Evolutionary conservation across 1,284 basidiomycete species (phyloP).

Genomic region (Trichosporon inkin): DNA sequence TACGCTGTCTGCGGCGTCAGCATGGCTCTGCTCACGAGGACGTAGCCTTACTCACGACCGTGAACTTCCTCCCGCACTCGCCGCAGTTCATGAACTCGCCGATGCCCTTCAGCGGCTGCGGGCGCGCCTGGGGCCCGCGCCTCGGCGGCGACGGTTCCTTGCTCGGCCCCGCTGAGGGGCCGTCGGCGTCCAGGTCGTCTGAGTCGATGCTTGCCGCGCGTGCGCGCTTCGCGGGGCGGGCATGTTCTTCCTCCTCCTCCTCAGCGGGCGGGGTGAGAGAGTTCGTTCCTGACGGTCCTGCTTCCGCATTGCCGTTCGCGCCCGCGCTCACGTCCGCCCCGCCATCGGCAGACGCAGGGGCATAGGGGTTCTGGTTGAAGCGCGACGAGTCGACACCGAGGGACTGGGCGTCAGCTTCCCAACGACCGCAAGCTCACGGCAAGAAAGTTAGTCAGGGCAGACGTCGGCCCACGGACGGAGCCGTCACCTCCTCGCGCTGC

Average conservation of each 20-base stretch:
- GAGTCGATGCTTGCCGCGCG: slow-evolving; percentile 54
- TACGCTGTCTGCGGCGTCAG: slow-evolving; percentile 65
- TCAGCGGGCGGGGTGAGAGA: not conserved
- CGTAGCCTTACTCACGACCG: slow-evolving; percentile 63
- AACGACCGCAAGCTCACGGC: slow-evolving; percentile 57
- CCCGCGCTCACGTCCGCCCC: slow-evolving; percentile 20
- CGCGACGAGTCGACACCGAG: slow-evolving; percentile 45
- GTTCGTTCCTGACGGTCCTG: not conserved
- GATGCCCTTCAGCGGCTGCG: slow-evolving; percentile 57
- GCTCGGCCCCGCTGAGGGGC: not conserved
- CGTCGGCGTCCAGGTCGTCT: slow-evolving; percentile 61
- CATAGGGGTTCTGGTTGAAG: slow-evolving; percentile 8
- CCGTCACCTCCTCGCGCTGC: slow-evolving; percentile 14
- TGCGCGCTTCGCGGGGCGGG: slow-evolving; percentile 36
- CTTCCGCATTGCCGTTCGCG: slow-evolving; percentile 14
- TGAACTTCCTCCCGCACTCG: slow-evolving; percentile 77
- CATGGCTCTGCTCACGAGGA: not conserved
- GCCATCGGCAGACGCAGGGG: not conserved
- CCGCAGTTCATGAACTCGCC: slow-evolving; percentile 80
- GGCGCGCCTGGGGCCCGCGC: slow-evolving; percentile 39
- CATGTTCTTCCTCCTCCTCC: slow-evolving; percentile 31
- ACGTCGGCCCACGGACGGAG: slow-evolving; percentile 74
- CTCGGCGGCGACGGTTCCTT: slow-evolving; percentile 8
- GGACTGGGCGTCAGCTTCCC: slow-evolving; percentile 28
- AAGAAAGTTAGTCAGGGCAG: slow-evolving; percentile 87